Percentiles rank a stretch among this genome's conserved stretches.
Conservation (phyloP, 257 asterid species). For the Striga asiatica region DNA sequence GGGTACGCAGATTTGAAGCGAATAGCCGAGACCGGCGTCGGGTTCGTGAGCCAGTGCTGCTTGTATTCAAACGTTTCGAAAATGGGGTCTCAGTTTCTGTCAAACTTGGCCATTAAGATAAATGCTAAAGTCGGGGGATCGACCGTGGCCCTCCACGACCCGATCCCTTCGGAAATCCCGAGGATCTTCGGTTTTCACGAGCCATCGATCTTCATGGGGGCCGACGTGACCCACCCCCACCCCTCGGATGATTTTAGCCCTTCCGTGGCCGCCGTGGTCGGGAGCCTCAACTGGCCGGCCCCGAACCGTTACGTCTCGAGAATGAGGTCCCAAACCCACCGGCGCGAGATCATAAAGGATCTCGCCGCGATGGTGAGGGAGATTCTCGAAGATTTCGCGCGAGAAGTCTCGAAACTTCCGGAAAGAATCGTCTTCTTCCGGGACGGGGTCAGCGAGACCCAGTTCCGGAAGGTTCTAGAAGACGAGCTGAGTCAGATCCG, state of each 20-base stretch:
- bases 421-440: constrained; percentile 67
- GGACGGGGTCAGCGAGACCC: constrained; percentile 97
- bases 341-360: constrained; percentile 84
- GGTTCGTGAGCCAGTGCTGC: constrained; percentile 83
- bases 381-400: constrained; percentile 54
- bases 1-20: constrained; percentile 92
- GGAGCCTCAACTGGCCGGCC: constrained; percentile 89
- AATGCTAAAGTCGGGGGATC: constrained; percentile 91
- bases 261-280: constrained; percentile 90
- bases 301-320: constrained; percentile 76
- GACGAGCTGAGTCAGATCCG: constrained; percentile 60
- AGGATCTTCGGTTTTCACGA: constrained; percentile 49
- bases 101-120: constrained; percentile 90
- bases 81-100: constrained; percentile 60
- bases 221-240: constrained; percentile 96
- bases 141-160: constrained; percentile 71
- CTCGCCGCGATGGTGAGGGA: constrained; percentile 58
- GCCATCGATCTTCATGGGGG: constrained; percentile 93
- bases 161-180: constrained; percentile 69
- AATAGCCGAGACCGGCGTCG: constrained; percentile 75
- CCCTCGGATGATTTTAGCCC: constrained; percentile 85
- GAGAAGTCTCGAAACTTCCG: constrained; percentile 51
- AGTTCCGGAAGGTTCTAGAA: constrained; percentile 55
- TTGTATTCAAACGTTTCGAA: constrained; percentile 59
- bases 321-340: constrained; percentile 84